Conservation (phyloP, 2,329 filamentous ascomycete species). For the Phoma sp. region DNA sequence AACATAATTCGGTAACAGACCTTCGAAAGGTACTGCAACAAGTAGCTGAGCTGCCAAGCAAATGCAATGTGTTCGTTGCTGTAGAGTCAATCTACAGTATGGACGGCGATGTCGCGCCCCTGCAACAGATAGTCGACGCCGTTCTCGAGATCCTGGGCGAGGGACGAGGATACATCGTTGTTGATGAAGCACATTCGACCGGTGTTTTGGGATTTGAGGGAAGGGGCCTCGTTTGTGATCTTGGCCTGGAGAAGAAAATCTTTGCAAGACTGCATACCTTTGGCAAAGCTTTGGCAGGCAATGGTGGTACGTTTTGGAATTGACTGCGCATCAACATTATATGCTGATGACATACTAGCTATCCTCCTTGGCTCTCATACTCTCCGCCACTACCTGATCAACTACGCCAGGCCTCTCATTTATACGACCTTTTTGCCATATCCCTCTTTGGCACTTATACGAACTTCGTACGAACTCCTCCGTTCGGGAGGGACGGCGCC, state of each 20-base stretch:
- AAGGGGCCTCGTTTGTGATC: slow-evolving; percentile 61
- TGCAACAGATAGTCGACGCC: slow-evolving; percentile 66
- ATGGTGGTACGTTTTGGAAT: slow-evolving; percentile 66
- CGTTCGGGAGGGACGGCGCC: slow-evolving; percentile 25
- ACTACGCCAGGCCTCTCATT: slow-evolving; percentile 51
- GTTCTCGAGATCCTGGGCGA: slow-evolving; percentile 64
- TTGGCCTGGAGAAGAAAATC: slow-evolving; percentile 63
- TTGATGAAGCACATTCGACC: slow-evolving; percentile 74
- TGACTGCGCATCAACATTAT: neutral
- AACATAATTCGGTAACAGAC: slow-evolving; percentile 61
- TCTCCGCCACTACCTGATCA: slow-evolving; percentile 46
- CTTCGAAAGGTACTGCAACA: slow-evolving; percentile 52
- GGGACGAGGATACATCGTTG: slow-evolving; percentile 68
- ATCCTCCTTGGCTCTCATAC: slow-evolving; percentile 42
- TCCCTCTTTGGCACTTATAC: slow-evolving; percentile 52
- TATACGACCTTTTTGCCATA: slow-evolving; percentile 54
- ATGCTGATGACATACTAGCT: slow-evolving; percentile 20
- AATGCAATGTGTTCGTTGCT: slow-evolving; percentile 42
- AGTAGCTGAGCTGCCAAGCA: slow-evolving; percentile 29
- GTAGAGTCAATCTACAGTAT: slow-evolving; percentile 70
- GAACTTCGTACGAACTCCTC: slow-evolving; percentile 42
- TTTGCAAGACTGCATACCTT: slow-evolving; percentile 70
- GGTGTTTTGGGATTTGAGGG: slow-evolving; percentile 66
- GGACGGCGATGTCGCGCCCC: slow-evolving; percentile 77
- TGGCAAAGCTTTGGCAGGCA: slow-evolving; percentile 71